phyloP scores from a whole-genome alignment of 441 rosid genomes.

The Adansonia grandidieri region DNA sequence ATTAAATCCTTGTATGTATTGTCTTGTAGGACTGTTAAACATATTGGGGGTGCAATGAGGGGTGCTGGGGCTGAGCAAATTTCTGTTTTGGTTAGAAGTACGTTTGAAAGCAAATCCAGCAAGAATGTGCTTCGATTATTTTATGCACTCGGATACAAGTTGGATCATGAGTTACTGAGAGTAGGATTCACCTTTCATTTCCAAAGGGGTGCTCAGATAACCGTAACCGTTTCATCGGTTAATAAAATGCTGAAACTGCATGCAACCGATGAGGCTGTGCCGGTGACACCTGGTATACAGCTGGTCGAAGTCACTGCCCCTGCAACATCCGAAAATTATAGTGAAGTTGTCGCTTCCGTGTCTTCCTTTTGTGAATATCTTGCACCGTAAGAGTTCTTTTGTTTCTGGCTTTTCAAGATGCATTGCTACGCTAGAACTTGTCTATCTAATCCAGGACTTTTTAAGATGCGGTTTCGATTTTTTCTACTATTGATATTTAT shows the following conservation, averaged over 20 bases:
- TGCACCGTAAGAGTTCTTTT: conserved; percentile 67
- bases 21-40: conserved; percentile 73
- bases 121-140: conserved; percentile 80
- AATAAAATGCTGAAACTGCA: conserved; percentile 85
- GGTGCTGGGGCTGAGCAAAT: conserved; percentile 96
- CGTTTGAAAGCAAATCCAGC: conserved; percentile 95
- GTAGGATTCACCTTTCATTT: conserved; percentile 89
- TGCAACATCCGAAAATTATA: conserved; percentile 81
- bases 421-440: not conserved
- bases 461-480: not conserved
- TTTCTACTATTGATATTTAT: no score
- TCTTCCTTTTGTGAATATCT: conserved; percentile 97
- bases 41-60: conserved; percentile 90
- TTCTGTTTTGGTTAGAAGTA: conserved; percentile 78
- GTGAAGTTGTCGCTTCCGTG: conserved; percentile 76
- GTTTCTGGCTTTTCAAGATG: not conserved
- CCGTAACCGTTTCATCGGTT: conserved; percentile 78
- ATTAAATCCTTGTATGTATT: conserved; percentile 13
- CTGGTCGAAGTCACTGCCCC: conserved; percentile 96
- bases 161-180: conserved; percentile 89
- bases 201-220: conserved; percentile 73
- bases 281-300: conserved; percentile 95
- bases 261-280: conserved; percentile 88
- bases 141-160: conserved; percentile 82
- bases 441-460: not conserved